A percentile compares a stretch with the other conserved stretches of the same genome.
phyloP scores from a whole-genome alignment of 768 basidiomycete species.

The Boletus fagicola region DNA sequence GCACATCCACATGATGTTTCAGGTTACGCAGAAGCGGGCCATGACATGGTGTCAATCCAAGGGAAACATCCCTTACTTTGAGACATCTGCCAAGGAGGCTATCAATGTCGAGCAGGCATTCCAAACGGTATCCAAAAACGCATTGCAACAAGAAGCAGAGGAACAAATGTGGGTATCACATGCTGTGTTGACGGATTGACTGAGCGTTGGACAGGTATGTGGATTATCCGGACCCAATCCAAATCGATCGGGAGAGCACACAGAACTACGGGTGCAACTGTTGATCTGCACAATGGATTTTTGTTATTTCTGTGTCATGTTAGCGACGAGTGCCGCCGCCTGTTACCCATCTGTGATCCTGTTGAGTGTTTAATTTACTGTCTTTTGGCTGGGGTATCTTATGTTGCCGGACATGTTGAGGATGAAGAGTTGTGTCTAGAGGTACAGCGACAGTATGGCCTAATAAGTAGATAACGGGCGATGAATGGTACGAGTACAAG shows the following conservation, averaged over 20 bases:
- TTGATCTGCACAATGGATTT: slow-evolving; percentile 40
- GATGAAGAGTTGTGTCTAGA: slow-evolving; percentile 1
- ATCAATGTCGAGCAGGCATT: slow-evolving; percentile 99
- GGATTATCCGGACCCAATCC: slow-evolving; percentile 98
- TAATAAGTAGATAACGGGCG: slow-evolving; percentile 13
- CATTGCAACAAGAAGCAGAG: slow-evolving; percentile 94
- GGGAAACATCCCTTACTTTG: slow-evolving; percentile 99
- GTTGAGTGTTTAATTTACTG: slow-evolving; percentile 37
- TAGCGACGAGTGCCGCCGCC: slow-evolving; percentile 24
- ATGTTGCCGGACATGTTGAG: slow-evolving; percentile 19
- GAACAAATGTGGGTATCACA: slow-evolving; percentile 74
- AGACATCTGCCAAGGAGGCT: slow-evolving; percentile 99
- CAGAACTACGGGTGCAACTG: slow-evolving; percentile 94
- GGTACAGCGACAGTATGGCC: slow-evolving; percentile 16
- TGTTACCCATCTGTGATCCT: slow-evolving; percentile 34
- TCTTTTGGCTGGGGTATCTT: slow-evolving; percentile 24
- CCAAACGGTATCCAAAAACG: slow-evolving; percentile 99
- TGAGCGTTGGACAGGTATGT: slow-evolving; percentile 66
- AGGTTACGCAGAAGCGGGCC: slow-evolving; percentile 99
- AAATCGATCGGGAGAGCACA: slow-evolving; percentile 89
- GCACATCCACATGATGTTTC: slow-evolving; percentile 1
- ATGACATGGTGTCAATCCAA: slow-evolving; percentile 99
- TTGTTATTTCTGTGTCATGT: slow-evolving; percentile 28
- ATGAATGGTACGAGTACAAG: slow-evolving; percentile 28
- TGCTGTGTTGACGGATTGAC: slow-evolving; percentile 13